These are phyloP conservation scores for Alnus rubra DNA, from an alignment of 306 rosid genomes.

Conservation along the genomic window DNA sequence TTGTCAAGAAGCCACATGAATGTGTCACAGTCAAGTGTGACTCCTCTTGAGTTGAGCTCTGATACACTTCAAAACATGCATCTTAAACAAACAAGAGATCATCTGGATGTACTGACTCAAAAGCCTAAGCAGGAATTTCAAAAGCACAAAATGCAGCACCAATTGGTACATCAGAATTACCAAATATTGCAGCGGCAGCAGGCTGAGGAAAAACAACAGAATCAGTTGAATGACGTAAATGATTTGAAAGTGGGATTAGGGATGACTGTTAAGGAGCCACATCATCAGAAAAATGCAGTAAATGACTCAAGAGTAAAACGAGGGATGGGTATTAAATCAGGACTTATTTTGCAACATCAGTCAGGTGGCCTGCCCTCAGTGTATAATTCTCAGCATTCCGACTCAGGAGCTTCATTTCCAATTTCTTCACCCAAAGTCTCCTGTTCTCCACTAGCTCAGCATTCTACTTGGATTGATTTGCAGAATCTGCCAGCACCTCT, in stretches of 20 bases:
- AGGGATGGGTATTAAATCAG: background rate
- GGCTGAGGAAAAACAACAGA: background rate
- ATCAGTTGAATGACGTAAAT: constrained; percentile 1
- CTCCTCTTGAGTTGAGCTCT: background rate
- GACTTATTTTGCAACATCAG: background rate
- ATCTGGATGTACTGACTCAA: background rate
- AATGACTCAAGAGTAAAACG: background rate
- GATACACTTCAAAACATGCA: background rate
- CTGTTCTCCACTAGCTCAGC: background rate
- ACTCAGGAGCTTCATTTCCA: background rate
- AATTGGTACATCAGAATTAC: background rate
- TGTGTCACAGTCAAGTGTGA: background rate
- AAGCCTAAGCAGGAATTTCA: background rate
- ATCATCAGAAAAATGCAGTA: constrained; percentile 1
- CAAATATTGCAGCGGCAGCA: constrained; percentile 1
- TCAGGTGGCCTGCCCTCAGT: background rate
- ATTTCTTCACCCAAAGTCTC: constrained; percentile 4
- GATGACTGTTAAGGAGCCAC: background rate
- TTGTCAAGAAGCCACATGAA: background rate
- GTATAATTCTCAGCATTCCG: background rate
- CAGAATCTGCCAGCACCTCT: constrained; percentile 3
- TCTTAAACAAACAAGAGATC: background rate
- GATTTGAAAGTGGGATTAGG: background rate
- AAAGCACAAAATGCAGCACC: background rate
- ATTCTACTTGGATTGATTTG: background rate